Conservation (phyloP, 495 filamentous ascomycete genomes). For the Evernia prunastri region DNA sequence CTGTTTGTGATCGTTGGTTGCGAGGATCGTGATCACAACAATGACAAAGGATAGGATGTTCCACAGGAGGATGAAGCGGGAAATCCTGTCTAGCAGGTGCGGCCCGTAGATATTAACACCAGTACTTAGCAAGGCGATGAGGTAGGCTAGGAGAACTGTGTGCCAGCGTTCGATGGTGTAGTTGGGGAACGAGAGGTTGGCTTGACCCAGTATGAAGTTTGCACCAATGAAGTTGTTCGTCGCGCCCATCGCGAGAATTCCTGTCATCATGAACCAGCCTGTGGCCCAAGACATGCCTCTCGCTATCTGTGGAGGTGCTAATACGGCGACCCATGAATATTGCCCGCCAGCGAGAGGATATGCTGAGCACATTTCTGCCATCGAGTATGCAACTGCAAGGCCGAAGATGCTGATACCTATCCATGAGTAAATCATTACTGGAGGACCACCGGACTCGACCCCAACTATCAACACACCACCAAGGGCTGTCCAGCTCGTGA, state of each 20-base stretch:
- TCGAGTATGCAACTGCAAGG: conserved; percentile 48
- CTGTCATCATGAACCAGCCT: conserved; percentile 50
- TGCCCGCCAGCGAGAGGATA: conserved; percentile 30
- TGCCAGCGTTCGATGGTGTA: conserved; percentile 54
- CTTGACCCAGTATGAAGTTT: conserved; percentile 51
- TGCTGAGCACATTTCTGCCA: conserved; percentile 45
- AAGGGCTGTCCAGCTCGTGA: conserved; percentile 54
- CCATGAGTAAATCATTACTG: conserved; percentile 54
- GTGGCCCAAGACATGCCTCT: conserved; percentile 44
- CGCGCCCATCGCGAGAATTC: conserved; percentile 51
- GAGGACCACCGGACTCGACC: conserved; percentile 48
- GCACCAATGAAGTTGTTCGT: conserved; percentile 51
- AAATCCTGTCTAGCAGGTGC: conserved; percentile 47
- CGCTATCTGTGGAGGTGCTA: conserved; percentile 47
- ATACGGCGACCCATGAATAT: conserved; percentile 51
- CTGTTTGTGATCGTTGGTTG: conserved; percentile 50
- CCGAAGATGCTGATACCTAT: conserved; percentile 45
- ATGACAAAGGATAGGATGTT: conserved; percentile 50
- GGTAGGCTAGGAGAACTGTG: conserved; percentile 47
- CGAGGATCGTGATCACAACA: conserved; percentile 45
- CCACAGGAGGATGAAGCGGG: conserved; percentile 47
- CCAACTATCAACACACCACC: conserved; percentile 53
- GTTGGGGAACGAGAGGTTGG: conserved; percentile 46
- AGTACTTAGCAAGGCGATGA: conserved; percentile 38
- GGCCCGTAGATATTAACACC: conserved; percentile 47